Percentiles rank a stretch among this genome's conserved stretches.
phyloP scores from a whole-genome alignment of 2,329 filamentous ascomycete species.

The Stagonosporopsis rhizophila region DNA sequence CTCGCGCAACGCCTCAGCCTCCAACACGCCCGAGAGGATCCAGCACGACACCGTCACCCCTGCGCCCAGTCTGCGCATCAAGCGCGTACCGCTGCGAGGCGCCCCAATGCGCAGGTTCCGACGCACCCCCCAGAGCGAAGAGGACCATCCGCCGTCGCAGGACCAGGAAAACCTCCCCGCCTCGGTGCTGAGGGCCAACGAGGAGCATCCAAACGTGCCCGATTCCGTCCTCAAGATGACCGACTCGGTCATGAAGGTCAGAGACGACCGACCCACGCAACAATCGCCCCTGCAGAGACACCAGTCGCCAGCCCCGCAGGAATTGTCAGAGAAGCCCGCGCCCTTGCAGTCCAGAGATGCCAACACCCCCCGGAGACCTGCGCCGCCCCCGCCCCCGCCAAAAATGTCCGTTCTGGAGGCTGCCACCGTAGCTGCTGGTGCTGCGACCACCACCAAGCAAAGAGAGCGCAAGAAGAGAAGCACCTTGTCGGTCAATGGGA shows the following conservation, averaged over 20 bases:
- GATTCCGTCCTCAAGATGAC: constrained; percentile 18
- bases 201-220: constrained; percentile 28
- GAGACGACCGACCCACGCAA: constrained; percentile 34
- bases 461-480: constrained; percentile 77
- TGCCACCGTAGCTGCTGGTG: constrained; percentile 82
- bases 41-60: constrained; percentile 48
- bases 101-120: constrained; percentile 49
- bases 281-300: constrained; percentile 41
- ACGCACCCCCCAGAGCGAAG: constrained; percentile 50
- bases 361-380: constrained; percentile 79
- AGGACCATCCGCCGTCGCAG: constrained; percentile 55
- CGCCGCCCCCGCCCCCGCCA: constrained; percentile 78
- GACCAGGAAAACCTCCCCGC: constrained; percentile 84
- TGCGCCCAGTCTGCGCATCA: constrained; percentile 50
- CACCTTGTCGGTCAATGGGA: constrained; percentile 87
- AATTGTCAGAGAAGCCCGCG: constrained; percentile 52
- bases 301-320: constrained; percentile 42
- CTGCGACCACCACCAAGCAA: constrained; percentile 72
- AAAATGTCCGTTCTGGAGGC: constrained; percentile 98
- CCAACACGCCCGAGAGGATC: constrained; percentile 45
- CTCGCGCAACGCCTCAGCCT: constrained; percentile 44
- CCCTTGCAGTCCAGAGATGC: constrained; percentile 62
- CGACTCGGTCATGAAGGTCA: constrained; percentile 46
- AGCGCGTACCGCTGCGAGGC: constrained; percentile 48
- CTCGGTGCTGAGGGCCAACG: constrained; percentile 39